phyloP scores from a whole-genome alignment of 306 rosid species.

The Vigna radiata region DNA sequence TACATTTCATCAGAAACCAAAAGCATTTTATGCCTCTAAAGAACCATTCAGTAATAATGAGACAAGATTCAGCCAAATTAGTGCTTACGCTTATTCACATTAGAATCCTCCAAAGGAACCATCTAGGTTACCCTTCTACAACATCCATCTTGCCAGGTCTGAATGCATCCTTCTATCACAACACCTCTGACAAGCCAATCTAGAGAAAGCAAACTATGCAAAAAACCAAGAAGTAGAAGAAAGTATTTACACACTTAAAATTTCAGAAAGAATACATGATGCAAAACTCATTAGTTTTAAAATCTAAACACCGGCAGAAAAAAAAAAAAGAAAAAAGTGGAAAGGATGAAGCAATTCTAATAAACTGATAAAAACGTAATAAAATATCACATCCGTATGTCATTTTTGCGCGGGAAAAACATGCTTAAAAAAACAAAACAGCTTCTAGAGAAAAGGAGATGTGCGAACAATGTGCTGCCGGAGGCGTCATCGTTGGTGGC shows the following conservation, averaged over 20 bases:
- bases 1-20: constrained; percentile 6
- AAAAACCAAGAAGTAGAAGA: background rate
- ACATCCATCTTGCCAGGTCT: background rate
- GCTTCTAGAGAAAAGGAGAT: background rate
- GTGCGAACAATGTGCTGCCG: constrained; percentile 44
- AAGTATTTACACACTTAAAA: too few relatives aligned
- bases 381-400: background rate
- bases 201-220: background rate
- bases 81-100: background rate
- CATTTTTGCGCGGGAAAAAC: background rate
- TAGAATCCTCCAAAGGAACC: background rate
- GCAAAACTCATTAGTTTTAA: background rate
- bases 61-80: background rate
- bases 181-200: background rate
- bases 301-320: background rate
- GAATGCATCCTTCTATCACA: background rate
- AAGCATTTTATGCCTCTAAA: background rate
- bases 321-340: background rate
- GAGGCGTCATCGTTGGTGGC: constrained; percentile 54
- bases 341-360: background rate
- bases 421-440: too few relatives aligned
- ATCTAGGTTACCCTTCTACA: background rate
- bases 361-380: background rate
- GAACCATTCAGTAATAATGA: background rate
- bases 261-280: background rate